These are phyloP conservation scores for Ochromonas danica DNA, from an alignment of 108 stramenopile species.

Conservation along the genomic window DNA sequence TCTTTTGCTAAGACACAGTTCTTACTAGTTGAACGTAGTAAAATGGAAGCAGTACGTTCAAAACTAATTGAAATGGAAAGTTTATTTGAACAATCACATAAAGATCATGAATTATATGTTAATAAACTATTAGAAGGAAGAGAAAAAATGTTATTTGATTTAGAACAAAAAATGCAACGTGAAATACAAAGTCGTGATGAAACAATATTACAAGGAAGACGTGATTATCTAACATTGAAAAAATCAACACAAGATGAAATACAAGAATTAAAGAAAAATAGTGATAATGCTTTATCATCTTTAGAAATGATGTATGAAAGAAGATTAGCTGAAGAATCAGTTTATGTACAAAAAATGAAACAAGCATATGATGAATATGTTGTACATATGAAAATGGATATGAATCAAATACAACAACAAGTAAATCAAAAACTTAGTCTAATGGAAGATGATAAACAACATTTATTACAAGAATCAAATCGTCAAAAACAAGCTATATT, in stretches of 20 bases:
- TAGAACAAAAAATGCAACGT: not conserved
- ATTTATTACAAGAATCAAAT: not conserved
- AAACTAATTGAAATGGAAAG: not conserved
- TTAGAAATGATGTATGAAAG: conserved; percentile 23
- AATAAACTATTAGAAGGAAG: not conserved
- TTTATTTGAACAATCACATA: not conserved
- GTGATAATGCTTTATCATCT: not conserved
- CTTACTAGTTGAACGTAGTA: not conserved
- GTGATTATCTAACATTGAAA: not conserved
- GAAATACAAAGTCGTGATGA: conserved; percentile 12
- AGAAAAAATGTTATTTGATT: not conserved
- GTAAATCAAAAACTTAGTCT: not conserved
- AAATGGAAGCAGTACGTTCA: not conserved
- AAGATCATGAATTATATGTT: not conserved
- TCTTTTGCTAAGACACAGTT: not conserved
- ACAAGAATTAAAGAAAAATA: not conserved
- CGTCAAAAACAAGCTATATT: conserved; percentile 2
- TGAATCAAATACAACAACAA: not conserved
- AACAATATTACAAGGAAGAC: not conserved
- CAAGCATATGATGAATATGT: conserved; percentile 37
- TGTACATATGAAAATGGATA: not conserved
- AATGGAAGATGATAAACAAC: not conserved
- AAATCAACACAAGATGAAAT: not conserved
- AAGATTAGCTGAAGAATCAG: conserved; percentile 5
- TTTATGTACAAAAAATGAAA: conserved; percentile 20